Evolutionary conservation across 768 basidiomycete genomes (phyloP).

Genomic region (Gautieria morchelliformis): DNA sequence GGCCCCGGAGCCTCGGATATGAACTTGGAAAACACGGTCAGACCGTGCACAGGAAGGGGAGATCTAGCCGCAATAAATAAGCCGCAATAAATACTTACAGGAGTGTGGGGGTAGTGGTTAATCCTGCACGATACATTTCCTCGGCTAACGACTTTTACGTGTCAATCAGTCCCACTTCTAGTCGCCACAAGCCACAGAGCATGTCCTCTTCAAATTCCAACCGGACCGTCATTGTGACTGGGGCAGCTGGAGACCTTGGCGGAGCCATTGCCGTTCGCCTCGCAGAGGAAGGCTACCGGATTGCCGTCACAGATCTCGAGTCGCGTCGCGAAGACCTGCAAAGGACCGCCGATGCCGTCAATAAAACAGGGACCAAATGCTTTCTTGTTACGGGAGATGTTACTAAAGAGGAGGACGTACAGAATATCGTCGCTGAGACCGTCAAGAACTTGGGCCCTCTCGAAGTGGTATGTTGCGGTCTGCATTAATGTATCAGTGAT

Average conservation of each 20-base stretch:
- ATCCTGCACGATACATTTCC: no score
- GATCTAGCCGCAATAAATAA: no score
- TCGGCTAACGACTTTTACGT: no score
- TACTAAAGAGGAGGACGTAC: constrained; percentile 1
- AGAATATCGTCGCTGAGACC: constrained; percentile 2
- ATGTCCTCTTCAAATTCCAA: background rate
- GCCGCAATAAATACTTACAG: no score
- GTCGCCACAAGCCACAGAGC: no score
- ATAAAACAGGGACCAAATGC: background rate
- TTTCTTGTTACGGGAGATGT: constrained; percentile 5
- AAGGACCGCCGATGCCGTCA: background rate
- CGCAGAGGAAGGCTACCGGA: constrained; percentile 2
- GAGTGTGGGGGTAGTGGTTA: no score
- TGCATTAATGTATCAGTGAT: background rate
- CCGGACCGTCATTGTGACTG: constrained; percentile 4
- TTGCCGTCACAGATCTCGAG: background rate
- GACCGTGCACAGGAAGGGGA: no score
- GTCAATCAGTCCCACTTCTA: no score
- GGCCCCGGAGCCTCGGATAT: no score
- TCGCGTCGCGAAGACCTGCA: background rate
- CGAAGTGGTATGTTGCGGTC: background rate
- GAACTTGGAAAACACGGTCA: no score
- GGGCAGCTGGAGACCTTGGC: constrained; percentile 5
- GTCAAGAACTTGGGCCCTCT: constrained; percentile 3
- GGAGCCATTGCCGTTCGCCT: background rate